Evolutionary conservation across 2,329 filamentous ascomycete species (phyloP).

Genomic region (Aspergillus amoenus): DNA sequence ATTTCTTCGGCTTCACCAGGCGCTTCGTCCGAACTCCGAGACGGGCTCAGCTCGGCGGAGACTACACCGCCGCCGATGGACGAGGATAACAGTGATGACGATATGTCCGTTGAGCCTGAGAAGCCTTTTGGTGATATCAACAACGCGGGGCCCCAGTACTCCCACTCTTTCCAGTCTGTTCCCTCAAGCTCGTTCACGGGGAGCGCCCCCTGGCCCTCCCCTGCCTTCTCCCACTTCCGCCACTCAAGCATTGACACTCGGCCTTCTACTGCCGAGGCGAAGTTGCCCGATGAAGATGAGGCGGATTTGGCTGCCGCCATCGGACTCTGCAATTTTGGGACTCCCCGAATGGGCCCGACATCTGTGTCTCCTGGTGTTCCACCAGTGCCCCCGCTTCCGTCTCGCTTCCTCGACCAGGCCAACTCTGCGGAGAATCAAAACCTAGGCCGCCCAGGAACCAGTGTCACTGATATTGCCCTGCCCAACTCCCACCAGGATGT

Average conservation of each 20-base stretch:
- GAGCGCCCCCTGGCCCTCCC: constrained; percentile 50
- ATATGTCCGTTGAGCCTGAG: constrained; percentile 50
- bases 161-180: constrained; percentile 78
- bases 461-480: constrained; percentile 30
- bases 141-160: constrained; percentile 52
- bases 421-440: constrained; percentile 57
- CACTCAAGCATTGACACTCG: constrained; percentile 74
- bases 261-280: constrained; percentile 76
- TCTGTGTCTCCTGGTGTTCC: constrained; percentile 71
- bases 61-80: constrained; percentile 85
- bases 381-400: constrained; percentile 82
- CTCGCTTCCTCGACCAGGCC: constrained; percentile 68
- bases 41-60: constrained; percentile 79
- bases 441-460: constrained; percentile 48
- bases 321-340: constrained; percentile 84
- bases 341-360: constrained; percentile 65
- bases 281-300: constrained; percentile 75
- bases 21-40: constrained; percentile 73
- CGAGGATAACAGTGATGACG: constrained; percentile 50
- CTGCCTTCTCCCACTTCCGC: constrained; percentile 59
- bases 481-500: constrained; percentile 39
- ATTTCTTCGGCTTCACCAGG: constrained; percentile 78
- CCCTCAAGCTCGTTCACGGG: constrained; percentile 58
- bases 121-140: constrained; percentile 59
- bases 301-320: constrained; percentile 86